Percentiles rank a stretch among this genome's conserved stretches.
These are phyloP conservation scores for Dianthus caryophyllus DNA, from an alignment of 148 eudicot genomes.

Conservation along the genomic window DNA sequence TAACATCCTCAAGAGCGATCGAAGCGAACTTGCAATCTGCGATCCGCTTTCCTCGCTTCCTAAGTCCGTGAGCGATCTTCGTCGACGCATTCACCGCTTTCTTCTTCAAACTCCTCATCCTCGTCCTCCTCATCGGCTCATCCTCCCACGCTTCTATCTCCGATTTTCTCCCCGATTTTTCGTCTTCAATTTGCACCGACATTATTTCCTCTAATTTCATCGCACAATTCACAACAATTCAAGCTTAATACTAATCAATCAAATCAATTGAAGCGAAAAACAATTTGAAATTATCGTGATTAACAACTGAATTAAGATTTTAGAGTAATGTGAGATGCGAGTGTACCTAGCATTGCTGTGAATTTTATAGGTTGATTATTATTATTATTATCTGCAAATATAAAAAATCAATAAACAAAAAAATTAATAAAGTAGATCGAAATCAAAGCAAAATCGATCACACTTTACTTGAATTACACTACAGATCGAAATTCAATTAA, in stretches of 20 bases:
- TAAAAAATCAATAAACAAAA: not conserved
- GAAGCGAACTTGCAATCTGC: conserved; percentile 65
- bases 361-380: conserved; percentile 8
- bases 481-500: conserved; percentile 15
- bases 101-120: conserved; percentile 72
- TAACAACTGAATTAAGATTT: not conserved
- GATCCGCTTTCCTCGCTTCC: conserved; percentile 51
- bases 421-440: not conserved
- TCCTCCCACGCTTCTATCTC: conserved; percentile 65
- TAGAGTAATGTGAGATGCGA: conserved; percentile 4
- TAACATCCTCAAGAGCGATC: conserved; percentile 59
- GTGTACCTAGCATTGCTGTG: conserved; percentile 34
- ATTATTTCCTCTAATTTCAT: conserved; percentile 37
- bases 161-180: conserved; percentile 48
- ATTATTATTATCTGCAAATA: conserved; percentile 24
- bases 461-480: conserved; percentile 30
- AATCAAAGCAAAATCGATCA: conserved; percentile 19
- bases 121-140: conserved; percentile 52
- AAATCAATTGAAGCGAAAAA: not conserved
- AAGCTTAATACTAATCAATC: not conserved
- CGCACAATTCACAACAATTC: not conserved
- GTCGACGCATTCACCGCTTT: conserved; percentile 73
- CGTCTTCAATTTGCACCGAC: conserved; percentile 49
- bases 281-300: not conserved
- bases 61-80: conserved; percentile 49